A percentile compares a stretch with the other conserved stretches of the same genome.
phyloP scores from a whole-genome alignment of 2,329 filamentous ascomycete genomes.

The Ceratocystis smalleyi region DNA sequence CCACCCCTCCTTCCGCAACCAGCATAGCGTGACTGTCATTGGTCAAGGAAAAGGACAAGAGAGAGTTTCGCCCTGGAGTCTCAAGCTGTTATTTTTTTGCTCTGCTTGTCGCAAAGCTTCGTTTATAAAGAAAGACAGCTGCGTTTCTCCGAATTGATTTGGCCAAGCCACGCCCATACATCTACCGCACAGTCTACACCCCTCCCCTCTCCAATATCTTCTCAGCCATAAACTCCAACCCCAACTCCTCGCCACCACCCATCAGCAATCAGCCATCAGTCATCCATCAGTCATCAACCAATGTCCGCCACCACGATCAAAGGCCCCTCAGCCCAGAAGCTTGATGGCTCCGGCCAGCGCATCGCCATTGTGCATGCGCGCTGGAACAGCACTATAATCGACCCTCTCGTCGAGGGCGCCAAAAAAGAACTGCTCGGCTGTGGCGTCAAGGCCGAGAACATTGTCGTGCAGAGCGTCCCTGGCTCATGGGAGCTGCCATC shows the following conservation, averaged over 20 bases:
- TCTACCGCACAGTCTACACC: neutral
- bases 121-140: neutral
- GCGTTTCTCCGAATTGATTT: neutral
- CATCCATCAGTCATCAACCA: neutral
- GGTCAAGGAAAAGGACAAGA: neutral
- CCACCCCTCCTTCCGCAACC: conserved; percentile 1
- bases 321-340: conserved; percentile 40
- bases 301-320: conserved; percentile 27
- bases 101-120: neutral
- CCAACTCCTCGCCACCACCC: too few relatives aligned
- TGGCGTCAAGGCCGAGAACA: conserved; percentile 77
- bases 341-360: conserved; percentile 59
- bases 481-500: conserved; percentile 91
- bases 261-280: too few relatives aligned
- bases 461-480: conserved; percentile 76
- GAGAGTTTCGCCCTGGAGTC: neutral
- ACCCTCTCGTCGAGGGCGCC: conserved; percentile 65
- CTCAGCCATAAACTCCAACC: too few relatives aligned
- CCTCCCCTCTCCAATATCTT: too few relatives aligned
- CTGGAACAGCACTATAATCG: conserved; percentile 85
- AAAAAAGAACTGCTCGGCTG: conserved; percentile 60
- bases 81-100: neutral
- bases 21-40: conserved; percentile 2
- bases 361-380: conserved; percentile 91
- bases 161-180: neutral